A percentile compares a stretch with the other conserved stretches of the same genome.
Evolutionary conservation across 2,329 filamentous ascomycete genomes (phyloP).

Genomic region (Lasiodiplodia citricola): DNA sequence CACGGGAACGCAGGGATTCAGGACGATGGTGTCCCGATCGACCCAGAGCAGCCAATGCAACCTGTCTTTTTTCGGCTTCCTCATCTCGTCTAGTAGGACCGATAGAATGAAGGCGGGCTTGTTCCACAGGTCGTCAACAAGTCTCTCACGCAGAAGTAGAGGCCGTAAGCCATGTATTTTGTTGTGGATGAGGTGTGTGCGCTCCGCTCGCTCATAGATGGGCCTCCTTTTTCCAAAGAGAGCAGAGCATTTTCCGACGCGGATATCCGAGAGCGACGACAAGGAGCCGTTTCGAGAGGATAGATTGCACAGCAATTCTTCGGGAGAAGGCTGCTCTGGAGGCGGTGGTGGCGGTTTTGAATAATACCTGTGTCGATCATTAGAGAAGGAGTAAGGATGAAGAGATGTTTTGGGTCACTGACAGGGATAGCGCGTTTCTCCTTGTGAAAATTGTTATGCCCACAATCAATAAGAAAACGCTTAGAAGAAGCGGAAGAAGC

Average conservation of each 20-base stretch:
- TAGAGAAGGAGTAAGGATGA: background rate
- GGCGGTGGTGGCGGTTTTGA: background rate
- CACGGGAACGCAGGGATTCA: conserved; percentile 50
- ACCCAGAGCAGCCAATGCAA: conserved; percentile 53
- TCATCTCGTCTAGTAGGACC: conserved; percentile 45
- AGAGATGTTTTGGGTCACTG: too few relatives aligned
- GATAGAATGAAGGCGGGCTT: conserved; percentile 53
- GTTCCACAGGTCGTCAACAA: conserved; percentile 52
- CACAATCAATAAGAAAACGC: too few relatives aligned
- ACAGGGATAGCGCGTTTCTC: too few relatives aligned
- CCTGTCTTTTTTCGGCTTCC: conserved; percentile 45
- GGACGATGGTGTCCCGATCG: conserved; percentile 52
- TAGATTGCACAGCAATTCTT: background rate
- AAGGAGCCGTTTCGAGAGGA: background rate
- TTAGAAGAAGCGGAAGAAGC: too few relatives aligned
- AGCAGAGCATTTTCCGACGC: background rate
- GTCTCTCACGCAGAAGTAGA: conserved; percentile 47
- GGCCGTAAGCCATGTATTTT: conserved; percentile 49
- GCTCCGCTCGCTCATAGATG: conserved; percentile 49
- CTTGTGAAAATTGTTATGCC: too few relatives aligned
- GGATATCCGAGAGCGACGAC: background rate
- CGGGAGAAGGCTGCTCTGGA: background rate
- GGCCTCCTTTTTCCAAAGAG: conserved; percentile 22
- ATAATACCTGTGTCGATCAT: background rate
- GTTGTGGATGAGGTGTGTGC: conserved; percentile 49